These are phyloP conservation scores for Colletotrichum gigasporum DNA, from an alignment of 2,329 filamentous ascomycete genomes.

Conservation along the genomic window DNA sequence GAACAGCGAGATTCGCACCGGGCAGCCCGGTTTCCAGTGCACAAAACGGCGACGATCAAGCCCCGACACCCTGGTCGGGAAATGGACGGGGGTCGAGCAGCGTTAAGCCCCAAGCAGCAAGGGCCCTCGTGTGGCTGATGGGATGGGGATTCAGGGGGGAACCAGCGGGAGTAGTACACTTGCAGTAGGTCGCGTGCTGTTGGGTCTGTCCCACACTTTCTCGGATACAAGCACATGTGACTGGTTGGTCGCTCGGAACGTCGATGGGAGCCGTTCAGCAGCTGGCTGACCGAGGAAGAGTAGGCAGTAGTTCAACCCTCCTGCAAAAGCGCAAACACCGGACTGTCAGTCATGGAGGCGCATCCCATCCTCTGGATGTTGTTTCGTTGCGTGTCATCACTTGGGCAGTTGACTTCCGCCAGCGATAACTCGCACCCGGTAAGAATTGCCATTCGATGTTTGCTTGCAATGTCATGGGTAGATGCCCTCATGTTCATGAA, in stretches of 20 bases:
- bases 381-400: background rate
- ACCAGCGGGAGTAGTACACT: no score
- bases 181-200: slow-evolving; percentile 10
- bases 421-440: background rate
- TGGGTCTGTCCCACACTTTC: background rate
- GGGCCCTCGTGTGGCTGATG: slow-evolving; percentile 8
- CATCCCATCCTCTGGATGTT: background rate
- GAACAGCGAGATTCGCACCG: background rate
- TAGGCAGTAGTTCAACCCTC: background rate
- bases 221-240: background rate
- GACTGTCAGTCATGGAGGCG: background rate
- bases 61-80: background rate
- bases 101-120: background rate
- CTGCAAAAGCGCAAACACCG: background rate
- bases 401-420: background rate
- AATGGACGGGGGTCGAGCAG: background rate
- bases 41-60: slow-evolving; percentile 1
- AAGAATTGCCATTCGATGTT: background rate
- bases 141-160: background rate
- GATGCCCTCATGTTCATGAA: background rate
- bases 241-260: background rate
- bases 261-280: background rate
- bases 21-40: background rate
- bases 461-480: background rate
- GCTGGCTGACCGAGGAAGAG: background rate